Conservation (phyloP, 768 basidiomycete genomes). For the Kwoniella dendrophila region DNA sequence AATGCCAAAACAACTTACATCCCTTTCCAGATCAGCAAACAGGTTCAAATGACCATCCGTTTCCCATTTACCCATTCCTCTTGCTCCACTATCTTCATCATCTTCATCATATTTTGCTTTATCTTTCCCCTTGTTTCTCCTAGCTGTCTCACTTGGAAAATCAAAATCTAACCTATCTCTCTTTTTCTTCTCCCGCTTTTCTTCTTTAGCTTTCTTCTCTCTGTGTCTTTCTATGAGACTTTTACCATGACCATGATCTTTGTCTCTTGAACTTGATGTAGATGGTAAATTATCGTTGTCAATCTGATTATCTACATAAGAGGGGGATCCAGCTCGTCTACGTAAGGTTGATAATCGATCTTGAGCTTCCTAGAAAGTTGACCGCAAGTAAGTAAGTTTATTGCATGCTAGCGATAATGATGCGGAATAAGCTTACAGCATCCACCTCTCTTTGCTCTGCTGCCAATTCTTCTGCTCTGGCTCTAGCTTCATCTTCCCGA, state of each 20-base stretch:
- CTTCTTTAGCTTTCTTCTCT: constrained; percentile 43
- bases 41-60: constrained; percentile 53
- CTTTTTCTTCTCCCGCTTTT: constrained; percentile 47
- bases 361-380: constrained; percentile 38
- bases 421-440: constrained; percentile 27
- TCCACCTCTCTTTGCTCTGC: constrained; percentile 51
- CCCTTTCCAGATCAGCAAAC: constrained; percentile 55
- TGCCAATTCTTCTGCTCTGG: constrained; percentile 44
- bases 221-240: constrained; percentile 31
- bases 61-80: constrained; percentile 33
- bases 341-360: constrained; percentile 51
- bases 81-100: constrained; percentile 20
- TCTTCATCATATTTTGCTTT: constrained; percentile 29
- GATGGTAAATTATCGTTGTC: constrained; percentile 48
- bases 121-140: constrained; percentile 27
- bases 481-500: constrained; percentile 55
- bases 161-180: constrained; percentile 51
- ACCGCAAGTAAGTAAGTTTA: background rate
- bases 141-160: constrained; percentile 44
- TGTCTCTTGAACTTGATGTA: constrained; percentile 33
- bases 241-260: constrained; percentile 12
- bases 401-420: background rate
- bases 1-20: constrained; percentile 30
- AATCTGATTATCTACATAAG: too few species aligned
- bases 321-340: constrained; percentile 40